Conservation (phyloP, 768 basidiomycete genomes). For the Xerocomellus amylosporus region DNA sequence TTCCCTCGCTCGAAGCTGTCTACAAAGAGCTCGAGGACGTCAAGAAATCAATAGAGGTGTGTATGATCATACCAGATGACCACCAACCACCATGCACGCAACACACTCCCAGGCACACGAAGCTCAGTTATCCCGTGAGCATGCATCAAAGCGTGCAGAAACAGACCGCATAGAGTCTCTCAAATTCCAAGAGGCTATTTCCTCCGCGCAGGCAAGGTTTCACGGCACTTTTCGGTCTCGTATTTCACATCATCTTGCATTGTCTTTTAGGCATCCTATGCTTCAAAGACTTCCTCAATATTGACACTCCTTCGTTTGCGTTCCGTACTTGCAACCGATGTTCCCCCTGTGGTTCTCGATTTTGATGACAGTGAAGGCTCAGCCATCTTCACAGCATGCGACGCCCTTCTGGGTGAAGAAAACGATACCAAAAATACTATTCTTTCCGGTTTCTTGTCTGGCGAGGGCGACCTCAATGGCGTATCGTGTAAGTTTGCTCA, state of each 20-base stretch:
- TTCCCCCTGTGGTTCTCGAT: conserved; percentile 40
- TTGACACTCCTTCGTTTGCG: conserved; percentile 61
- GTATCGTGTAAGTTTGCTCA: conserved; percentile 53
- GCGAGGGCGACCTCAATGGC: conserved; percentile 58
- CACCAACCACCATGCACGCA: background rate
- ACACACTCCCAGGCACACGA: conserved; percentile 52
- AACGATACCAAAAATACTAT: conserved; percentile 47
- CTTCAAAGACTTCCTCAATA: conserved; percentile 47
- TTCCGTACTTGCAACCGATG: conserved; percentile 43
- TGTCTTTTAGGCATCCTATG: conserved; percentile 40
- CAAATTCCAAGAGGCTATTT: conserved; percentile 53
- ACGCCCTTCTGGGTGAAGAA: conserved; percentile 57
- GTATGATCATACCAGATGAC: conserved; percentile 37
- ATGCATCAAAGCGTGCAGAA: conserved; percentile 53
- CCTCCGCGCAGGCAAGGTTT: conserved; percentile 53
- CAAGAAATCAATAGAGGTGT: conserved; percentile 80
- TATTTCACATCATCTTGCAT: background rate
- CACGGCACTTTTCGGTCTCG: background rate
- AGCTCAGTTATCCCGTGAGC: conserved; percentile 56
- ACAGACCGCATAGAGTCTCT: conserved; percentile 54
- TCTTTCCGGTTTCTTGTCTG: conserved; percentile 55
- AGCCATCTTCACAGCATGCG: conserved; percentile 51
- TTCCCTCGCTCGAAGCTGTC: conserved; percentile 73
- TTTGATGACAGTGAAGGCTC: conserved; percentile 51
- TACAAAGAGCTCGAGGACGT: conserved; percentile 83